These are phyloP conservation scores for Didymella pomorum DNA, from an alignment of 2,329 filamentous ascomycete species.

Conservation along the genomic window DNA sequence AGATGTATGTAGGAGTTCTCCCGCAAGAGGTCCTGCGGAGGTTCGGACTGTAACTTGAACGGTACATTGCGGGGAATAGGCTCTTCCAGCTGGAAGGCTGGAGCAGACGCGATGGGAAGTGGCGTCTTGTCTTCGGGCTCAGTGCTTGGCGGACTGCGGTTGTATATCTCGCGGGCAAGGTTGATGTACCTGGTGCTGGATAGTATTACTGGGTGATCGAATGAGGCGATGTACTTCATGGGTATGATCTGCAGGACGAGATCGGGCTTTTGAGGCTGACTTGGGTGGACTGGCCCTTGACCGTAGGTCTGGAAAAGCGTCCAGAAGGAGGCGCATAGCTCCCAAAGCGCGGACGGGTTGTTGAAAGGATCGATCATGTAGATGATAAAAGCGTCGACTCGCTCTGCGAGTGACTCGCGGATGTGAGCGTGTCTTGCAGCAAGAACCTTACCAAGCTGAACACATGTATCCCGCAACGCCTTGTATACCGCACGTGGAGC, in stretches of 20 bases:
- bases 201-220: conserved; percentile 69
- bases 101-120: conserved; percentile 66
- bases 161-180: conserved; percentile 78
- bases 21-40: conserved; percentile 75
- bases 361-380: conserved; percentile 78
- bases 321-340: conserved; percentile 78
- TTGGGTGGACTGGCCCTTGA: conserved; percentile 55
- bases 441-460: conserved; percentile 53
- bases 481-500: conserved; percentile 39
- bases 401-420: conserved; percentile 55
- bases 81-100: conserved; percentile 76
- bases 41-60: conserved; percentile 73
- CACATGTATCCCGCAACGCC: conserved; percentile 45
- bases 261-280: conserved; percentile 57
- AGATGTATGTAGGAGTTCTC: conserved; percentile 84
- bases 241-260: conserved; percentile 81
- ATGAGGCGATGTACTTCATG: conserved; percentile 70
- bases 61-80: conserved; percentile 74
- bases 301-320: conserved; percentile 71
- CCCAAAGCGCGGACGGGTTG: conserved; percentile 65
- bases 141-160: conserved; percentile 68
- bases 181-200: conserved; percentile 66
- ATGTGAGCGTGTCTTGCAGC: conserved; percentile 46
- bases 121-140: conserved; percentile 47
- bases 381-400: conserved; percentile 68